A percentile compares a stretch with the other conserved stretches of the same genome.
Conservation (phyloP, 1,284 basidiomycete species). For the Dichomitus squalens region DNA sequence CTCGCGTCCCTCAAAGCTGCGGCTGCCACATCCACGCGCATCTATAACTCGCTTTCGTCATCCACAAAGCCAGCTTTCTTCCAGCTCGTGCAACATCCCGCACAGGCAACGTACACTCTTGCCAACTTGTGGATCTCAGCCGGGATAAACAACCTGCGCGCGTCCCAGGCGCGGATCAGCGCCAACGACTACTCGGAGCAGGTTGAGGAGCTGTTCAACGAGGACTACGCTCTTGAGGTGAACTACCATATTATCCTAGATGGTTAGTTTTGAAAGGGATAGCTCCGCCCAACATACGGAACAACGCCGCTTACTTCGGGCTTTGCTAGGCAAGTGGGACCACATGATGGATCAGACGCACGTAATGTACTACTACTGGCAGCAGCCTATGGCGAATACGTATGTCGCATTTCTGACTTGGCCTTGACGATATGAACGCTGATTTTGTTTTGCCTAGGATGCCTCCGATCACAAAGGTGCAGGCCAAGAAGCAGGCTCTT, state of each 20-base stretch:
- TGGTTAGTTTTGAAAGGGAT: conserved; percentile 35
- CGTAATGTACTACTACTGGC: conserved; percentile 70
- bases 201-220: conserved; percentile 58
- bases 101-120: conserved; percentile 59
- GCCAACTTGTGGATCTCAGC: conserved; percentile 59
- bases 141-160: conserved; percentile 62
- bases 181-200: conserved; percentile 58
- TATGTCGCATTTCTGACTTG: conserved; percentile 28
- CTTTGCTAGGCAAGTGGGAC: conserved; percentile 17
- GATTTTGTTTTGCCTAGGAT: conserved; percentile 39
- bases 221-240: conserved; percentile 59
- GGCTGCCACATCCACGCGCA: conserved; percentile 49
- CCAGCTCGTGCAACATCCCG: conserved; percentile 66
- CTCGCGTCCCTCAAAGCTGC: conserved; percentile 52
- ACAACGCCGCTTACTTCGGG: conserved; percentile 38
- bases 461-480: conserved; percentile 58
- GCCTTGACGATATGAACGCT: neutral
- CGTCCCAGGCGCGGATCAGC: conserved; percentile 64
- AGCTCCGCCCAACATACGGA: neutral
- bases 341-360: conserved; percentile 73
- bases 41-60: conserved; percentile 53
- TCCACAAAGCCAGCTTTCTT: conserved; percentile 61
- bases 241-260: conserved; percentile 61
- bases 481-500: conserved; percentile 56
- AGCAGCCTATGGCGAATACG: conserved; percentile 66